Evolutionary conservation across 2,329 filamentous ascomycete genomes (phyloP).

Genomic region (Colletotrichum tabaci): DNA sequence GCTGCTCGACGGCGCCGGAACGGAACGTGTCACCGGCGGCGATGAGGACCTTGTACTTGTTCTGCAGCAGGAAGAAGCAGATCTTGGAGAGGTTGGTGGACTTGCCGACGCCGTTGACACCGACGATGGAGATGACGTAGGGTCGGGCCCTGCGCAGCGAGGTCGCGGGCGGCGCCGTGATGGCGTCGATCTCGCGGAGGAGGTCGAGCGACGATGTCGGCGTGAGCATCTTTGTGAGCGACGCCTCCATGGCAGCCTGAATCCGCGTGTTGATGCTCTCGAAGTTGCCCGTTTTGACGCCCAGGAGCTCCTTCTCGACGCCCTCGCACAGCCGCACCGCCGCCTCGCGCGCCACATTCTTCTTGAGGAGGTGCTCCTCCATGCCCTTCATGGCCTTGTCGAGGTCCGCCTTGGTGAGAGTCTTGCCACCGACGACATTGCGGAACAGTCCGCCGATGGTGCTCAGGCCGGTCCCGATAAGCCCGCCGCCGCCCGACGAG

Average conservation of each 20-base stretch:
- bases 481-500: conserved; percentile 59
- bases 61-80: conserved; percentile 97
- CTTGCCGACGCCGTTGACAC: conserved; percentile 98
- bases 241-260: conserved; percentile 89
- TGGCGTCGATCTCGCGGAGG: conserved; percentile 89
- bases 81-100: conserved; percentile 98
- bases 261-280: conserved; percentile 90
- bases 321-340: conserved; percentile 92
- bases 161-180: conserved; percentile 76
- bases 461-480: conserved; percentile 85
- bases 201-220: conserved; percentile 96
- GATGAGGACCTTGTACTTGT: conserved; percentile 95
- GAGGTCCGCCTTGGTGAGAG: conserved; percentile 88
- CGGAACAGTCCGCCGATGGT: conserved; percentile 91
- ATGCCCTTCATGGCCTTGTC: conserved; percentile 95
- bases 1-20: conserved; percentile 95
- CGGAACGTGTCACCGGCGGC: conserved; percentile 97
- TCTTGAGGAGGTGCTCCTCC: conserved; percentile 94
- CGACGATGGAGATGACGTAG: conserved; percentile 98
- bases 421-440: conserved; percentile 96
- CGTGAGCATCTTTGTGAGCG: conserved; percentile 94
- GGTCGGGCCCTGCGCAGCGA: conserved; percentile 79
- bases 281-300: conserved; percentile 92
- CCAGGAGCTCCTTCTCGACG: conserved; percentile 90
- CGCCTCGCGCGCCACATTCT: conserved; percentile 96